Conservation (phyloP, 169 alveolate species). For the Plasmodium berghei region DNA sequence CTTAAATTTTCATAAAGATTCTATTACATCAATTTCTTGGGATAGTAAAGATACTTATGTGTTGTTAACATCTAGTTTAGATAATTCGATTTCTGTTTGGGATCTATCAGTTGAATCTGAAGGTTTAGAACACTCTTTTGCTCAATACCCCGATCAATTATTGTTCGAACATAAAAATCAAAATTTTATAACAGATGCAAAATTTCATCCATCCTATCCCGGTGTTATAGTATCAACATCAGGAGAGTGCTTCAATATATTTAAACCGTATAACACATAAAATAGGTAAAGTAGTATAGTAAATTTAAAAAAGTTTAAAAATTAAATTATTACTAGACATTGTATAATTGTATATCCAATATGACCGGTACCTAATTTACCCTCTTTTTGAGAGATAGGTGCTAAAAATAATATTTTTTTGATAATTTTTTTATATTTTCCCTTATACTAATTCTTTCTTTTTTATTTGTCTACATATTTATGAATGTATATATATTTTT, state of each 20-base stretch:
- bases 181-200: slow-evolving; percentile 84
- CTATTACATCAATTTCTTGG: slow-evolving; percentile 84
- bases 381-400: no score
- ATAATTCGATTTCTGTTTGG: slow-evolving; percentile 85
- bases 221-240: slow-evolving; percentile 84
- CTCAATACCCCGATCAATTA: slow-evolving; percentile 82
- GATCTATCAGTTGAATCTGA: slow-evolving; percentile 86
- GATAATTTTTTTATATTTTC: no score
- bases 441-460: no score
- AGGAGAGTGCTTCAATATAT: slow-evolving; percentile 82
- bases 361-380: no score
- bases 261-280: slow-evolving; percentile 80
- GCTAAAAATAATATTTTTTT: no score
- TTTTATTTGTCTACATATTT: no score
- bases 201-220: slow-evolving; percentile 83
- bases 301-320: no score
- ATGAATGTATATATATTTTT: no score
- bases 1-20: slow-evolving; percentile 28
- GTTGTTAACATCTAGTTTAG: slow-evolving; percentile 80
- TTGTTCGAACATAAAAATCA: slow-evolving; percentile 86
- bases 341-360: no score
- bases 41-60: slow-evolving; percentile 83
- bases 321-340: no score
- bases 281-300: no score
- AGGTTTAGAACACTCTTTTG: slow-evolving; percentile 16